A percentile compares a stretch with the other conserved stretches of the same genome.
Evolutionary conservation across 441 rosid genomes (phyloP).

Genomic region (Macaranga tanarius): DNA sequence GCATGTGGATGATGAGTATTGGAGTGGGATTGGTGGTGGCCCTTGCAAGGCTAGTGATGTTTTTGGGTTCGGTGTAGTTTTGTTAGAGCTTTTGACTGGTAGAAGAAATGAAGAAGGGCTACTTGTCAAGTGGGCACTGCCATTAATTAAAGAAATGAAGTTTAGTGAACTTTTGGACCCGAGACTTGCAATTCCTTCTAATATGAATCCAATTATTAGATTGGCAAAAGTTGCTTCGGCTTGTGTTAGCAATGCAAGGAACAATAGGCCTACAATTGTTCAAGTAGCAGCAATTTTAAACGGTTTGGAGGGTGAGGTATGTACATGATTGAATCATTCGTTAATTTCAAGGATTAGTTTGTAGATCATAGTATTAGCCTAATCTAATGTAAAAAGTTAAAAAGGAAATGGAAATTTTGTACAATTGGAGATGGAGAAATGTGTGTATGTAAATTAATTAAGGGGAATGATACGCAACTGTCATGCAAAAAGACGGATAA

Average conservation of each 20-base stretch:
- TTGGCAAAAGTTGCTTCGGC: constrained; percentile 72
- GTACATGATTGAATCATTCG: background rate
- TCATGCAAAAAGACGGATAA: too few relatives aligned
- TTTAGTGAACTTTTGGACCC: constrained; percentile 61
- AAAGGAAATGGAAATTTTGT: background rate
- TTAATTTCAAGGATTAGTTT: too few relatives aligned
- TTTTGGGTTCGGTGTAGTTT: constrained; percentile 73
- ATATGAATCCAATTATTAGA: constrained; percentile 52
- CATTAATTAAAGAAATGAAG: constrained; percentile 61
- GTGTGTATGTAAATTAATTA: too few relatives aligned
- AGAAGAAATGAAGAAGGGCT: constrained; percentile 59
- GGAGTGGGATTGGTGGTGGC: constrained; percentile 30
- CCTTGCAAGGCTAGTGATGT: constrained; percentile 71
- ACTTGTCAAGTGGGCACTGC: constrained; percentile 75
- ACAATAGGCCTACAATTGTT: constrained; percentile 54
- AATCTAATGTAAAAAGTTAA: background rate
- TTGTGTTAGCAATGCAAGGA: constrained; percentile 70
- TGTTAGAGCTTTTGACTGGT: constrained; percentile 76
- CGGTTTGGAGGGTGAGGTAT: constrained; percentile 47
- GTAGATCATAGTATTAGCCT: background rate
- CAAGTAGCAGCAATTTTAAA: constrained; percentile 65
- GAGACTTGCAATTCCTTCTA: constrained; percentile 47
- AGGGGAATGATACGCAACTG: too few relatives aligned
- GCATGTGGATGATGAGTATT: constrained; percentile 61
- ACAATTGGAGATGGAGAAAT: background rate